A percentile compares a stretch with the other conserved stretches of the same genome.
Conservation (phyloP, 2,329 filamentous ascomycete species). For the Didymella arachidicola region DNA sequence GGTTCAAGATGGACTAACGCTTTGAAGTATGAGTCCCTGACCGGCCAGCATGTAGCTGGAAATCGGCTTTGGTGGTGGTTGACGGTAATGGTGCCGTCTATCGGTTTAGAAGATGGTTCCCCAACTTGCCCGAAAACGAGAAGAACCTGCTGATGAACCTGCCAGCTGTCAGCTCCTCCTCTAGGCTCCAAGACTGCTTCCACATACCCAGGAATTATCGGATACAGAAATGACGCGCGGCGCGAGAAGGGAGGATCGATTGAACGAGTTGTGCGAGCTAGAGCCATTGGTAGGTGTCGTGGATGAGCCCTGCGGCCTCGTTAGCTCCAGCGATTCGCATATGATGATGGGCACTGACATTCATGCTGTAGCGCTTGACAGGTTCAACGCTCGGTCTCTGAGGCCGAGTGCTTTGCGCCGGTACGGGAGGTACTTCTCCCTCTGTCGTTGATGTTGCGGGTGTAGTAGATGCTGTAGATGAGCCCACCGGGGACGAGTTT, state of each 20-base stretch:
- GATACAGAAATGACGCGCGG: constrained; percentile 80
- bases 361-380: constrained; percentile 65
- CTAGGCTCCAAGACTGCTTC: constrained; percentile 1
- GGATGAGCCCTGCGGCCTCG: constrained; percentile 57
- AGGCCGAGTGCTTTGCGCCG: constrained; percentile 49
- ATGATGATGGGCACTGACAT: constrained; percentile 32
- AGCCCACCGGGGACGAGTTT: constrained; percentile 66
- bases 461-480: constrained; percentile 71
- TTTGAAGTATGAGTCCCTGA: constrained; percentile 90
- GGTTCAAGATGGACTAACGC: constrained; percentile 88
- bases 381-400: constrained; percentile 48
- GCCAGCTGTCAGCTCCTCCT: constrained; percentile 27
- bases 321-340: constrained; percentile 6
- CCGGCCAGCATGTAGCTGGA: constrained; percentile 84
- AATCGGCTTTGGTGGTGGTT: constrained; percentile 86
- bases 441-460: constrained; percentile 76
- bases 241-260: constrained; percentile 77
- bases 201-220: constrained; percentile 82
- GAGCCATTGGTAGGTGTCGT: constrained; percentile 60
- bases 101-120: constrained; percentile 69
- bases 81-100: constrained; percentile 82
- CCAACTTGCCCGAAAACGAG: constrained; percentile 83
- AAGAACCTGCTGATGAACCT: constrained; percentile 93
- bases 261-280: constrained; percentile 52
- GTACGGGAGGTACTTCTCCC: constrained; percentile 65